Base-by-base conservation (phyloP, 75 land plant species). In the Azolla pinnata region DNA sequence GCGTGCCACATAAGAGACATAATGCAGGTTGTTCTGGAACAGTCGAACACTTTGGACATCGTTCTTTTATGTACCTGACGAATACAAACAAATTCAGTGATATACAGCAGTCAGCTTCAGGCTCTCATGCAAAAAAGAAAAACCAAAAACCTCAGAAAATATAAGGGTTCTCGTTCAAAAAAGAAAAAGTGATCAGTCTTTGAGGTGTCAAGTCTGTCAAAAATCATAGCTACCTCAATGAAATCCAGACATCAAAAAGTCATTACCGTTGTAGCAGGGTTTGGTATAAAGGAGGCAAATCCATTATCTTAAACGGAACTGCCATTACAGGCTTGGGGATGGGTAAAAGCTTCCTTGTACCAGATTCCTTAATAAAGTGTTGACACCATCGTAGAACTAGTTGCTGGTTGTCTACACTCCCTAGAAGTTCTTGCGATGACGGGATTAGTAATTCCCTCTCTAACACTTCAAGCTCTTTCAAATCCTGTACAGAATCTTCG, bases 1-100 rank as follows among this genome's bases (percentile, higher is more conserved):
- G 74, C 52, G 75, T 77, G 33, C 98, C 98, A 79, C 98, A 93
- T 9, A 93, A 51, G 51, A 93, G 68, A 62, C 98, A 93, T 31
- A 93, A 60, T 35, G 87, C 98, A 61, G 98, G 90, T 26, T 81
- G 81, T 0, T 78, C 75, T 0, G 75, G 73, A 21, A 76, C 64
- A 32, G 57, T 20, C 16, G 75, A 74, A 62, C 98, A 93, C 10
- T 52, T 33, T 26, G 80, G 65, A 62, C 98, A 93, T 2, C 49
- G 57, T 53, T 64, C 79, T 61, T 89, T 93, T 58, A 93, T 71
- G 56, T 75, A 92, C 69, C 97, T 92, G 66, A 35, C 28, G 14
- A 33, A 28, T 3, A 3, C 2, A 10, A 57, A 18, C 59, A 57
- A 33, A 38, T 17, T 20, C 12, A 55, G 33, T 7, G 4, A 28